These are phyloP conservation scores for Trichaptum fuscoviolaceum DNA, from an alignment of 768 basidiomycete genomes.

Conservation along the genomic window DNA sequence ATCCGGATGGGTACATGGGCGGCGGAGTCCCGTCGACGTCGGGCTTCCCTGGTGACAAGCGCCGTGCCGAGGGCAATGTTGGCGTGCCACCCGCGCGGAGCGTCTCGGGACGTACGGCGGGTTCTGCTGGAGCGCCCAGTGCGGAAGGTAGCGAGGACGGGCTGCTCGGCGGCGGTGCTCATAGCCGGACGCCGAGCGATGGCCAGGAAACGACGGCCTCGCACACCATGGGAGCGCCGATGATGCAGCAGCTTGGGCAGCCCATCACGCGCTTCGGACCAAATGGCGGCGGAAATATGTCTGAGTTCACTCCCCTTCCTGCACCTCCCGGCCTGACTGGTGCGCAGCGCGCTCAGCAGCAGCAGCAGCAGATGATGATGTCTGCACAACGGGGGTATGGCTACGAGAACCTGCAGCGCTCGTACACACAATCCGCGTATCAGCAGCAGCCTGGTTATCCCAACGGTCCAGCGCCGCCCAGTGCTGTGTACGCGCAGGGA, in stretches of 20 bases:
- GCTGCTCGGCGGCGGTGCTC: neutral
- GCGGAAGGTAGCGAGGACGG: neutral
- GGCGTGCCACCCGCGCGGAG: neutral
- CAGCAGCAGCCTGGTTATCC: neutral
- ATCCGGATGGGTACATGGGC: slow-evolving; percentile 13
- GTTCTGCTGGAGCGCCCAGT: neutral
- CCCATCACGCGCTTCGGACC: neutral
- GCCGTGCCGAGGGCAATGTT: neutral
- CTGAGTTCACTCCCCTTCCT: neutral
- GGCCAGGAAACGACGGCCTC: neutral
- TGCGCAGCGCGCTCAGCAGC: neutral
- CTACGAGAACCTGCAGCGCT: neutral
- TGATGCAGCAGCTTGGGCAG: neutral
- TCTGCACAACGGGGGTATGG: neutral
- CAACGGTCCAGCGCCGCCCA: neutral
- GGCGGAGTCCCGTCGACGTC: neutral
- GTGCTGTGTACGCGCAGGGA: neutral
- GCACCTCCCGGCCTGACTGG: neutral
- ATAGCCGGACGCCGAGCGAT: neutral
- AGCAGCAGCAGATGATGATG: neutral
- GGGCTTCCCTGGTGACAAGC: neutral
- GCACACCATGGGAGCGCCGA: neutral
- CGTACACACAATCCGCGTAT: neutral
- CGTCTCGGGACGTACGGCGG: neutral
- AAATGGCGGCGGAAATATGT: neutral